Base-by-base conservation (phyloP, 768 basidiomycete species). In the Collybia sordida region DNA sequence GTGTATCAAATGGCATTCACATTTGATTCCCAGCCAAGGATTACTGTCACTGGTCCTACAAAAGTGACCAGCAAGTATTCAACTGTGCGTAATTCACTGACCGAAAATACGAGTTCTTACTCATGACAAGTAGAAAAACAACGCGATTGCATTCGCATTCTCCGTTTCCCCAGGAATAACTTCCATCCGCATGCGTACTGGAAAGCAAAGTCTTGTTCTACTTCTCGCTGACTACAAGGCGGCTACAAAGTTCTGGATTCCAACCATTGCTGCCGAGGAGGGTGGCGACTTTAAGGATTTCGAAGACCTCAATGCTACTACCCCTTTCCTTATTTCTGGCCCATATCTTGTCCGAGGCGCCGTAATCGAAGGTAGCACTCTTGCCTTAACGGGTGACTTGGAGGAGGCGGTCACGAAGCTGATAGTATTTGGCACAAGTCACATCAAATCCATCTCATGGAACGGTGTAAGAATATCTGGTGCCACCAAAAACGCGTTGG, bases 221-320 rank as follows among this genome's bases (percentile, higher is more conserved):
- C 44, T 57, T 45, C 49, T 57, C 17, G 56, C 53, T 14, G 56
- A 57, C 44, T 57, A 57, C 23, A 41, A 51, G 23, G 51, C 52
- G 8, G 56, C 56, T 2, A 49, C 47, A 8, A 51, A 41, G 21
- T 48, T 57, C 22, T 57, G 56, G 56, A 54, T 54, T 52, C 56
- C 56, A 2, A 57, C 56, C 1, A 51, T 57, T 44, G 28, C 56
- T 14, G 56, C 52, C 8, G 31, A 18, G 3, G 56, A 31, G 31
- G 31, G 31, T 14, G 31, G 56, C 1, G 46, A 54, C 1, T 42
- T 57, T 12, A 47, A 49, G 6, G 40, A 57, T 8, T 57, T 45
- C 7, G 42, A 51, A 18, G 52, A 57, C 12, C 36, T 57, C 3
- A 41, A 44, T 4, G 56, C 56, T 1, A 45, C 56, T 6, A 46